Evolutionary conservation across 139 green algal species (phyloP).

Genomic region (Trebouxia sp.): DNA sequence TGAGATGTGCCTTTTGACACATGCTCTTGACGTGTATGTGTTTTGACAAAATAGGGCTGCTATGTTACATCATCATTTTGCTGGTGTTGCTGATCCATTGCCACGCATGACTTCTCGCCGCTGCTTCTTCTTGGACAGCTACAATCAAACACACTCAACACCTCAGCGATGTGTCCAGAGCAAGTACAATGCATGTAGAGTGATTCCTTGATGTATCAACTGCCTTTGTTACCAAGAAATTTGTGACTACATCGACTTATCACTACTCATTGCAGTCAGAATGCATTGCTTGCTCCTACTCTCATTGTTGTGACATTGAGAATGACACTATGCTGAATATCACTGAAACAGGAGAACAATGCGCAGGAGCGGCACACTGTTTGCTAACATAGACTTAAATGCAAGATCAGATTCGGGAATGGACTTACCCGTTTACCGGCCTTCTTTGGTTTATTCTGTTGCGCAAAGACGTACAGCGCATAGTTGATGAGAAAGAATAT

Average conservation of each 20-base stretch:
- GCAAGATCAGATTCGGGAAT: neutral
- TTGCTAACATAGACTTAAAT: neutral
- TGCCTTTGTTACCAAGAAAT: no score
- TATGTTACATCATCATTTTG: neutral
- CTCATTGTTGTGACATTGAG: no score
- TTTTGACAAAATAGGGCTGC: neutral
- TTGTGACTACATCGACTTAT: no score
- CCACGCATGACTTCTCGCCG: neutral
- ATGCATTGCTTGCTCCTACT: no score
- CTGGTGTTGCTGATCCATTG: constrained; percentile 11
- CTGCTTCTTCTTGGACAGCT: constrained; percentile 12
- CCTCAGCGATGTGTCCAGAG: no score
- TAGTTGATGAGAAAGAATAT: constrained; percentile 17
- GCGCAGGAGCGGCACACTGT: no score
- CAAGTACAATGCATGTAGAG: no score
- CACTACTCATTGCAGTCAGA: no score
- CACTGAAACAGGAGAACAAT: no score
- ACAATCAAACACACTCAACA: no score
- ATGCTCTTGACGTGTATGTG: neutral
- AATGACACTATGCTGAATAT: no score
- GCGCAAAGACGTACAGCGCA: constrained; percentile 2
- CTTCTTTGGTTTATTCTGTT: constrained; percentile 14
- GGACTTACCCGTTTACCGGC: neutral
- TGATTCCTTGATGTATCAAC: no score
- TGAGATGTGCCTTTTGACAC: neutral